Evolutionary conservation across 2,329 filamentous ascomycete genomes (phyloP).

Genomic region (Trichoderma gracile): DNA sequence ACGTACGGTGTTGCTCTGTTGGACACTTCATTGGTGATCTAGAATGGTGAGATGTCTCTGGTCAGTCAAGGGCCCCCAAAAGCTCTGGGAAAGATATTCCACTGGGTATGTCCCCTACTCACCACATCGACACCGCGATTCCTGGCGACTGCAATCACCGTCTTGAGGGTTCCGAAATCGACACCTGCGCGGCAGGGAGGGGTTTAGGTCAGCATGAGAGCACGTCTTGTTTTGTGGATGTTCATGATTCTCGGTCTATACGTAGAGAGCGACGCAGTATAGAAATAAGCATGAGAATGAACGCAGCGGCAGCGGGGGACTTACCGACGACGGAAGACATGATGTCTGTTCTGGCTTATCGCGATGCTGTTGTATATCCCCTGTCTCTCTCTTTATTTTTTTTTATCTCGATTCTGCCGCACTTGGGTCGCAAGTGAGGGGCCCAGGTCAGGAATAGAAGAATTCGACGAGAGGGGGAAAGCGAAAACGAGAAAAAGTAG

Average conservation of each 20-base stretch:
- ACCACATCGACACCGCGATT: conserved; percentile 99
- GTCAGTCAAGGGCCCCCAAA: conserved; percentile 22
- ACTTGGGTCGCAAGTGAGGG: conserved; percentile 21
- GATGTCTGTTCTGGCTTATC: conserved; percentile 6
- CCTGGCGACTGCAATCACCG: conserved; percentile 93
- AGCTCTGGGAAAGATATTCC: not conserved
- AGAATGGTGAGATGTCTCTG: conserved; percentile 28
- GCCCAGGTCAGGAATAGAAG: conserved; percentile 14
- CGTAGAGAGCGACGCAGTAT: conserved; percentile 15
- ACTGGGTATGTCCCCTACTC: conserved; percentile 50
- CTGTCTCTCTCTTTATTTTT: not conserved
- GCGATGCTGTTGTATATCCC: too few species aligned
- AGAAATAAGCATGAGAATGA: conserved; percentile 23
- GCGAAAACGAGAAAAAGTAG: not conserved
- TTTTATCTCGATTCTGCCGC: conserved; percentile 9
- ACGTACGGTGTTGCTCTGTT: conserved; percentile 97
- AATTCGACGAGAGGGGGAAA: conserved; percentile 1
- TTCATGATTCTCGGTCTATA: not conserved
- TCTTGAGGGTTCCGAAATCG: conserved; percentile 96
- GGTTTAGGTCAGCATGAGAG: conserved; percentile 27
- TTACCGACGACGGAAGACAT: conserved; percentile 28
- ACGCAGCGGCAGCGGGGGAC: conserved; percentile 10
- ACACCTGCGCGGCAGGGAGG: conserved; percentile 58
- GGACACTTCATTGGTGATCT: conserved; percentile 99
- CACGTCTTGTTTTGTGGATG: not conserved